Percentiles rank a stretch among this genome's conserved stretches.
Evolutionary conservation across 1,284 basidiomycete species (phyloP).

Genomic region (Ustilago shanxiensis): DNA sequence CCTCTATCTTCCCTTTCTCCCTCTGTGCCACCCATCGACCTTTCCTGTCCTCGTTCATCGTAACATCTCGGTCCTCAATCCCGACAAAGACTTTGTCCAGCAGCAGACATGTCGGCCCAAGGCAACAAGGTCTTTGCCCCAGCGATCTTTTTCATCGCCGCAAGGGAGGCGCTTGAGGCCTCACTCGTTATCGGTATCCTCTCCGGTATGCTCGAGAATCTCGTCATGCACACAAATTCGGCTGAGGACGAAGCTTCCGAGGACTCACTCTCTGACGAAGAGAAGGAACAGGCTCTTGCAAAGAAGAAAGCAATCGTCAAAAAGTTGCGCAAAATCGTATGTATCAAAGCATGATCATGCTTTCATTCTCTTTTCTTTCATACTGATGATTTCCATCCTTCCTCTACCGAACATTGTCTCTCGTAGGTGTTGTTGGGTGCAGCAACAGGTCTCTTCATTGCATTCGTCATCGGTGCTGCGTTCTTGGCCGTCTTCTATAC

Average conservation of each 20-base stretch:
- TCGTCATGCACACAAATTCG: constrained; percentile 52
- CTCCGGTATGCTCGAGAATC: constrained; percentile 63
- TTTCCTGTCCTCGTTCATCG: not conserved
- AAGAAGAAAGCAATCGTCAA: constrained; percentile 46
- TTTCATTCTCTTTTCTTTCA: not conserved
- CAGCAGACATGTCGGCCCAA: constrained; percentile 24
- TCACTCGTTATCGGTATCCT: constrained; percentile 67
- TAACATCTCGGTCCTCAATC: not conserved
- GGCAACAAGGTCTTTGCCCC: constrained; percentile 68
- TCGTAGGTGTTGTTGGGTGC: constrained; percentile 54
- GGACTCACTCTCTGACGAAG: constrained; percentile 17
- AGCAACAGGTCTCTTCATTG: constrained; percentile 55
- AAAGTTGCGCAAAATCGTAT: constrained; percentile 59
- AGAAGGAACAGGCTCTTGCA: constrained; percentile 14
- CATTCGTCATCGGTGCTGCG: constrained; percentile 63
- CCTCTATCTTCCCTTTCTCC: not conserved
- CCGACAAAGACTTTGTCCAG: not conserved
- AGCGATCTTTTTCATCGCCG: constrained; percentile 69
- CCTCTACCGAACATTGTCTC: no score
- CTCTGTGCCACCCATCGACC: constrained; percentile 5
- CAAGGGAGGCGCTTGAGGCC: constrained; percentile 66
- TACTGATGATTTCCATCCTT: no score
- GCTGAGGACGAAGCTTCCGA: constrained; percentile 17
- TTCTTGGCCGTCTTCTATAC: constrained; percentile 69
- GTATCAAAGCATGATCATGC: constrained; percentile 5